Conservation (phyloP, 2,329 filamentous ascomycete genomes). For the Trichophyton schoenleinii region DNA sequence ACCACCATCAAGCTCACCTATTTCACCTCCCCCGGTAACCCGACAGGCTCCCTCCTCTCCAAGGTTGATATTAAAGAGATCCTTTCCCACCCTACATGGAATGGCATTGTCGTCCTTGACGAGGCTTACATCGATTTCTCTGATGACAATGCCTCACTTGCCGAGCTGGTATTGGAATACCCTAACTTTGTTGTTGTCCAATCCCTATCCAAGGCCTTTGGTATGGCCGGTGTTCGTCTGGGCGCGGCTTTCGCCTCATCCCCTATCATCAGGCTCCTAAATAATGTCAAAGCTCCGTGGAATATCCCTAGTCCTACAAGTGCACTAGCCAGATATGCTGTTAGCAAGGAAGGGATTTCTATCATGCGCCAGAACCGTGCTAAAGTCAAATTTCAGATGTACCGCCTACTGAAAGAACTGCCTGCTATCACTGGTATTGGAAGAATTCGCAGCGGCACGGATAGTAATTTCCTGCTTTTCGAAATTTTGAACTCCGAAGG, state of each 20-base stretch:
- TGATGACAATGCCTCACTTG: conserved; percentile 62
- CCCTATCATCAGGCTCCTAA: conserved; percentile 62
- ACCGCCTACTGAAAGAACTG: conserved; percentile 63
- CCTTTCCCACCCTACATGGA: conserved; percentile 81
- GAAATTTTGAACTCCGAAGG: no score
- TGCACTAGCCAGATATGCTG: conserved; percentile 62
- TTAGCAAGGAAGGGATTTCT: conserved; percentile 53
- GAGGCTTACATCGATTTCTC: conserved; percentile 97
- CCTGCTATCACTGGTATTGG: conserved; percentile 68
- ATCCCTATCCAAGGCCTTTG: conserved; percentile 95
- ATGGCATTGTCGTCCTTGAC: conserved; percentile 83
- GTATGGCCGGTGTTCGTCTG: conserved; percentile 81
- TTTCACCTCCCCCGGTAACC: conserved; percentile 89
- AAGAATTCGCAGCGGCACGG: conserved; percentile 62
- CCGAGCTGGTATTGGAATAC: conserved; percentile 83
- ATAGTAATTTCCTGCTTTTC: conserved; percentile 81
- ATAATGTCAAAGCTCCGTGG: conserved; percentile 90
- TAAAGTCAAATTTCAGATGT: no score
- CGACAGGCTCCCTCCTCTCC: conserved; percentile 65
- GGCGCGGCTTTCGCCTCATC: conserved; percentile 76
- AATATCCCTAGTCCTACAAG: conserved; percentile 85
- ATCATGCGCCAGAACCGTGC: conserved; percentile 63
- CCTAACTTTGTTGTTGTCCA: conserved; percentile 98
- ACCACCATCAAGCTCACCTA: conserved; percentile 73
- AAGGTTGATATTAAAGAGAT: conserved; percentile 63